Evolutionary conservation across 2,329 filamentous ascomycete genomes (phyloP).

Genomic region (Trichoderma arundinaceum): DNA sequence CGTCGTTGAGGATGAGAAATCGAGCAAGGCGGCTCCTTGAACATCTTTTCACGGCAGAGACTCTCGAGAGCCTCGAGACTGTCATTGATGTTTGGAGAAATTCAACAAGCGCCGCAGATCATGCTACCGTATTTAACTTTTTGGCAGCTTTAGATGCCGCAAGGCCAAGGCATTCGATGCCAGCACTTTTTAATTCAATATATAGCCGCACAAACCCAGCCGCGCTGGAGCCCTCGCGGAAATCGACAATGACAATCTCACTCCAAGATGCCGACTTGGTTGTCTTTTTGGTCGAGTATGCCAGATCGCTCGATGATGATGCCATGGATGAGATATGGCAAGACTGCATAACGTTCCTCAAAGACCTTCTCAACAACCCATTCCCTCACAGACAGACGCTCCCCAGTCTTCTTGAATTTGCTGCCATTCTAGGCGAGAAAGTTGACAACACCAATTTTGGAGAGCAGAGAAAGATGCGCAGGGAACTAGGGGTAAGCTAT

Average conservation of each 20-base stretch:
- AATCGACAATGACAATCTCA: constrained; percentile 87
- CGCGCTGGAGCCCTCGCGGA: constrained; percentile 77
- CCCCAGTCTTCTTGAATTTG: constrained; percentile 84
- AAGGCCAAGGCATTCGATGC: constrained; percentile 87
- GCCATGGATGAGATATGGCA: constrained; percentile 98
- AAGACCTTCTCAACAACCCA: constrained; percentile 88
- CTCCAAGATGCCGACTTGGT: constrained; percentile 84
- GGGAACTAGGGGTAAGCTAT: constrained; percentile 77
- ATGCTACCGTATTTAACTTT: constrained; percentile 77
- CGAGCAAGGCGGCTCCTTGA: constrained; percentile 86
- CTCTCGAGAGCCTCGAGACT: constrained; percentile 91
- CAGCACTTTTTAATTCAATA: constrained; percentile 92
- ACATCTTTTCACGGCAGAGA: constrained; percentile 90
- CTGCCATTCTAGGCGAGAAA: constrained; percentile 88
- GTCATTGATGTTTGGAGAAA: constrained; percentile 82
- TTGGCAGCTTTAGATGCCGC: constrained; percentile 91
- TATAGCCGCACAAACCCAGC: constrained; percentile 90
- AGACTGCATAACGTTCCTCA: constrained; percentile 89
- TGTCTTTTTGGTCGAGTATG: constrained; percentile 88
- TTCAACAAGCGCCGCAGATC: constrained; percentile 53
- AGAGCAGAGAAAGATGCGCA: constrained; percentile 88
- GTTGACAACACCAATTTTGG: constrained; percentile 98
- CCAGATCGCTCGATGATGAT: constrained; percentile 89
- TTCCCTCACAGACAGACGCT: constrained; percentile 93
- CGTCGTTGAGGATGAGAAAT: constrained; percentile 88